Evolutionary conservation across 2,329 filamentous ascomycete species (phyloP), one percentile per base, ranked within the genome.

Genomic region (Apiospora phragmitis): DNA sequence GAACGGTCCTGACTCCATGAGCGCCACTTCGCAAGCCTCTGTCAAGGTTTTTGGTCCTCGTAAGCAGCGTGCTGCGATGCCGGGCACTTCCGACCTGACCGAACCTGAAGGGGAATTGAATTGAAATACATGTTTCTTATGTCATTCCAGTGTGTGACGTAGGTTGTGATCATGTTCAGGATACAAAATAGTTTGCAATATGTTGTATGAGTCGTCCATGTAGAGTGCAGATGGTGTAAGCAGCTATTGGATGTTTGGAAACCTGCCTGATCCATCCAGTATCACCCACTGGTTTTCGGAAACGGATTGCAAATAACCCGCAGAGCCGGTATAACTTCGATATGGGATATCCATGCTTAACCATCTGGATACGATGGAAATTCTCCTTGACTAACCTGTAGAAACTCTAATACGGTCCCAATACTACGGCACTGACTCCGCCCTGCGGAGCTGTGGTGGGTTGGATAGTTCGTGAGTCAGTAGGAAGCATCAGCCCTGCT

Each of bases 391-490:
- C 29, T 35, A n/a, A n/a, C n/a, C n/a, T n/a, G n/a, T n/a, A 18
- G 51, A 35, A 35, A 35, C 29, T 59, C 16, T 59, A 7, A 59
- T 9, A 35, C 7, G 29, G 29, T 59, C 29, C 51, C 51, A 32
- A 59, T 59, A 29, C 51, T 59, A 35, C 29, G 51, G 51, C 29
- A 2, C 51, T 21, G 51, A 21, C 51, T 59, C 51, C 51, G 51
- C 51, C 51, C 16, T 59, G 51, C 51, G 51, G 51, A 59, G 51
- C 29, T 21, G 32, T n/a, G 55, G 55, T 12, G 55, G 55, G 32
- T 62, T 38, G 21, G 18, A 62, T 62, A 38, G 55, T 62, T 62
- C 55, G 55, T 62, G 55, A 62, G 55, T 62, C 55, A 38, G 32
- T 32, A 62, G 26, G 26, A 18, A 59, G 55, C 55, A 62, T 38